Evolutionary conservation across 805 yeast genomes (phyloP), one percentile per base, ranked within the genome.

Genomic region (Saccharomycopsis sp.): DNA sequence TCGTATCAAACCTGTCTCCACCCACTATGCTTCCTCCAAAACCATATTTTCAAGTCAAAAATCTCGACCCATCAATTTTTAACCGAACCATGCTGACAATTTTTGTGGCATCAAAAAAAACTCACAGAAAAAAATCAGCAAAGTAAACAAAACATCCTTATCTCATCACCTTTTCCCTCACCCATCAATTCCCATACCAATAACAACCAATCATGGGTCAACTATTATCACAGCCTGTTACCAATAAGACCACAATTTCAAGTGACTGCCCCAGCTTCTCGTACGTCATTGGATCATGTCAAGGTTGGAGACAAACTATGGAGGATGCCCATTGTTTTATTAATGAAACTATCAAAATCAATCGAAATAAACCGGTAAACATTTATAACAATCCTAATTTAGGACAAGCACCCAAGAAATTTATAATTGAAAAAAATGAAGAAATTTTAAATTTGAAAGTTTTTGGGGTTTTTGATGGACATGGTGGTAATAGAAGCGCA

Each of bases 241-340:
- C 81, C 18, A 82, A 76, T 39, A 82, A 70, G 57, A 65, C 38
- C 9, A 45, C 45, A 10, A 32, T 33, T 12, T 8, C 31, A 5
- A 28, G 42, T 31, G 45, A 42, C 13, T 35, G 29, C 3, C 30
- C 31, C 10, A 30, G 14, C 13, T 21, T 45, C 4, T 45, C 48
- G 6, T 45, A 45, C 25, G 45, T 35, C 12, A 45, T 45, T 25
- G 46, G 48, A 9, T 23, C 35, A 13, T 45, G 48, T 34, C 98
- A 89, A 65, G 98, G 98, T 10, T 92, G 98, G 98, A 78, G 98
- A 63, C 78, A 87, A 56, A 75, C 84, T 45, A 92, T 92, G 98
- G 98, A 92, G 60, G 98, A 92, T 62, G 79, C 96, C 4, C 98
- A 92, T 61, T 75, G 87, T 37, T 74, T 84, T 5, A 62, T 76